phyloP scores from a whole-genome alignment of 2,329 filamentous ascomycete genomes.

The Colletotrichum nymphaeae region DNA sequence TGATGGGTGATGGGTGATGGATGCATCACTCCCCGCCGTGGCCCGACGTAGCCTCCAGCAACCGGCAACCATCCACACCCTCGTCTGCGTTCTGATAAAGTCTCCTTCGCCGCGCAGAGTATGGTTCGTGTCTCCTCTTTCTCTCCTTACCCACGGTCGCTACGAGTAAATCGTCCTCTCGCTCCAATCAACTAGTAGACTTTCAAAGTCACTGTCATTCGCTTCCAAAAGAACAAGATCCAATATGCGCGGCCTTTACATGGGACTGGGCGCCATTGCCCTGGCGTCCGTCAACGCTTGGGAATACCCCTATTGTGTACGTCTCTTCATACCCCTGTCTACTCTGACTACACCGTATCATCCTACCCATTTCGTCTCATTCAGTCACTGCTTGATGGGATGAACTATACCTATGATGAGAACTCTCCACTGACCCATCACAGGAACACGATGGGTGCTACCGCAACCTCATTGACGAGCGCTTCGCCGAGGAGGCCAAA shows the following conservation, averaged over 20 bases:
- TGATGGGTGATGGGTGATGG: conserved; percentile 19
- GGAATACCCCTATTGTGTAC: conserved; percentile 43
- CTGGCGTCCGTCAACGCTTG: conserved; percentile 42
- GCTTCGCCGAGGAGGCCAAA: conserved; percentile 43
- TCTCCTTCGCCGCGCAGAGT: not conserved
- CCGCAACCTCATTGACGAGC: conserved; percentile 47
- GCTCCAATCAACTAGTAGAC: conserved; percentile 47
- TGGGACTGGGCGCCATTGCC: conserved; percentile 47
- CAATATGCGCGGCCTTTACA: conserved; percentile 48
- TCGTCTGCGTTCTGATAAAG: conserved; percentile 13
- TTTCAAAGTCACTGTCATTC: conserved; percentile 38
- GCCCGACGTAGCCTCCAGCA: not conserved
- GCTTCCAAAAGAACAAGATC: conserved; percentile 33
- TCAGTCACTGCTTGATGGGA: not conserved
- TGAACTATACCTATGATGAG: not conserved
- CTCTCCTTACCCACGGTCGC: conserved; percentile 13
- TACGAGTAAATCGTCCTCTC: conserved; percentile 27
- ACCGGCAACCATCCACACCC: not conserved
- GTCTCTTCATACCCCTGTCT: not conserved
- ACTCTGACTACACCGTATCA: no score
- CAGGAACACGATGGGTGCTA: conserved; percentile 48
- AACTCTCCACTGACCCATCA: not conserved
- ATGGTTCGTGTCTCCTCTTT: not conserved
- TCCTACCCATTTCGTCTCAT: no score
- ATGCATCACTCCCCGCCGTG: not conserved